Evolutionary conservation across 2,329 filamentous ascomycete genomes (phyloP).

Genomic region (Eurotiales sp.): DNA sequence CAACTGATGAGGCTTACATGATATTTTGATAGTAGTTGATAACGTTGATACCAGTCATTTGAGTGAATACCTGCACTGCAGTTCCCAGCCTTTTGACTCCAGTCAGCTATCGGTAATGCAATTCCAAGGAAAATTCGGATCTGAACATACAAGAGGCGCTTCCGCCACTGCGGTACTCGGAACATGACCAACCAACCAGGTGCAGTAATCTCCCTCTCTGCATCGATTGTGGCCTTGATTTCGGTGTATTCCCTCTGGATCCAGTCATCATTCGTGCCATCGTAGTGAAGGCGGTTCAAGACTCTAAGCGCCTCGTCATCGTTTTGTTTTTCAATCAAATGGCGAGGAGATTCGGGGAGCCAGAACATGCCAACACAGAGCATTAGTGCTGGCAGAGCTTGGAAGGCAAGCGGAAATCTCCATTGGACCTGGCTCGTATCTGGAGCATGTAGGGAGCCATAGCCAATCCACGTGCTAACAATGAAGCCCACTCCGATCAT

Average conservation of each 20-base stretch:
- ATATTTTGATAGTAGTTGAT: conserved; percentile 42
- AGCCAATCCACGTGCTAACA: conserved; percentile 49
- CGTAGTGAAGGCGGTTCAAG: conserved; percentile 24
- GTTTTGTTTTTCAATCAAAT: conserved; percentile 39
- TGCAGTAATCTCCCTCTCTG: conserved; percentile 54
- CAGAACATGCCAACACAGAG: not conserved
- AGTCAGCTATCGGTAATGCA: too few relatives aligned
- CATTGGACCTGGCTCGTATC: conserved; percentile 31
- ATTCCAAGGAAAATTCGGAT: too few relatives aligned
- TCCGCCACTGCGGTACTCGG: conserved; percentile 50
- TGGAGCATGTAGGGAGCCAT: conserved; percentile 41
- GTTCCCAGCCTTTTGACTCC: conserved; percentile 47
- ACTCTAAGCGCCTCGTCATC: conserved; percentile 48
- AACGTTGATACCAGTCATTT: conserved; percentile 46
- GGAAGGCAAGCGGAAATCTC: conserved; percentile 33
- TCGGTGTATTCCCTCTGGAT: conserved; percentile 18
- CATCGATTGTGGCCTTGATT: conserved; percentile 50
- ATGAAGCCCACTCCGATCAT: conserved; percentile 45
- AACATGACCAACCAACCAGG: conserved; percentile 38
- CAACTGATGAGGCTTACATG: too few relatives aligned
- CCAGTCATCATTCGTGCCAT: conserved; percentile 7
- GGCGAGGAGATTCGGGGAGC: conserved; percentile 10
- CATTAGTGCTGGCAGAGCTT: conserved; percentile 29
- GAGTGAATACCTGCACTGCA: conserved; percentile 62
- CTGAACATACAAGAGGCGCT: conserved; percentile 50